Evolutionary conservation across 2,329 filamentous ascomycete species (phyloP).

Genomic region (Ophiostoma populinum): DNA sequence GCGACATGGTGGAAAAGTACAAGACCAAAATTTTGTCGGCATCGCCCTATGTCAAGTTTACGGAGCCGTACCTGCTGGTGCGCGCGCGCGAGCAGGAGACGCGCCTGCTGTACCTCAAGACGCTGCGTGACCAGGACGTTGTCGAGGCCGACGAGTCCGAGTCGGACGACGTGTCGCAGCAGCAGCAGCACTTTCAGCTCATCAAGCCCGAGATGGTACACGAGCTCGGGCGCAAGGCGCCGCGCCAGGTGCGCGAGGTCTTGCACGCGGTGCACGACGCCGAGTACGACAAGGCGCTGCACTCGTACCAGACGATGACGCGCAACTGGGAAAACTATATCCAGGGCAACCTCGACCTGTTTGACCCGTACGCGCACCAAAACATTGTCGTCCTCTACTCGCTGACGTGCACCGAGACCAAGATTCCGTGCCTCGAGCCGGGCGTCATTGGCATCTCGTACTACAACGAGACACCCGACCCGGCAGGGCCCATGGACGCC

Average conservation of each 20-base stretch:
- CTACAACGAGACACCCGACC: conserved; percentile 71
- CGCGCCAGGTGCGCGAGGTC: conserved; percentile 79
- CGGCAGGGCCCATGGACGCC: conserved; percentile 47
- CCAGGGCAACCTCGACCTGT: conserved; percentile 71
- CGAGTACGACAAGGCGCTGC: conserved; percentile 86
- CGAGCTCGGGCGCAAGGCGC: conserved; percentile 59
- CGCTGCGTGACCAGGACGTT: conserved; percentile 60
- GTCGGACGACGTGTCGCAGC: conserved; percentile 44
- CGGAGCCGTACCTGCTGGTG: conserved; percentile 83
- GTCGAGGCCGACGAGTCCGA: conserved; percentile 33
- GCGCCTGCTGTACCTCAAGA: conserved; percentile 63
- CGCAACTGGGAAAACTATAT: conserved; percentile 94
- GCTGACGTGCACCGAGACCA: conserved; percentile 81
- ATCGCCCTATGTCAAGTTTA: conserved; percentile 91
- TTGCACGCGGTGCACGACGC: conserved; percentile 89
- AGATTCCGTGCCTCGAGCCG: conserved; percentile 82
- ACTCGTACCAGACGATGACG: conserved; percentile 88
- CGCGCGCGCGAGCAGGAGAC: conserved; percentile 82
- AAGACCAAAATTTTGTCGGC: conserved; percentile 86
- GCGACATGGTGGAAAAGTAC: conserved; percentile 85
- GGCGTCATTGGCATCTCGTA: conserved; percentile 81
- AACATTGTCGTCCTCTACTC: conserved; percentile 93
- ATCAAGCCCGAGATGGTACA: conserved; percentile 95
- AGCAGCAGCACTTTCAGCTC: conserved; percentile 64
- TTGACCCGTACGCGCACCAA: conserved; percentile 89